Percentiles rank a stretch among this genome's conserved stretches.
Conservation (phyloP, 306 rosid species). For the Dalbergia oliveri region DNA sequence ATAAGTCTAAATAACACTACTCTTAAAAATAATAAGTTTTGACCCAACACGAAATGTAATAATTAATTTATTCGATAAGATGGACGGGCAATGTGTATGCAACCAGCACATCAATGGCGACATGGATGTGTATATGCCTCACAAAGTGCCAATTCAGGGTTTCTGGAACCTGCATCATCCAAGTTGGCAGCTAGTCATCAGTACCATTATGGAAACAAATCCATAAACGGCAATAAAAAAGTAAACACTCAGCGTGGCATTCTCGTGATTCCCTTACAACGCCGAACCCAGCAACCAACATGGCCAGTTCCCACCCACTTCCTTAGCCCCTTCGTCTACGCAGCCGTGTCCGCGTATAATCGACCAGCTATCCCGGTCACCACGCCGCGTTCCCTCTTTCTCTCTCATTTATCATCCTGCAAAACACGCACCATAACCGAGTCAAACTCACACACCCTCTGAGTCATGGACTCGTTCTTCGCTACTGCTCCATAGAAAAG, state of each 20-base stretch:
- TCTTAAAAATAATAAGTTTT: background rate
- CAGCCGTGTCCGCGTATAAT: constrained; percentile 39
- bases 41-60: background rate
- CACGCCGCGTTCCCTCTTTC: constrained; percentile 34
- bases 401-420: background rate
- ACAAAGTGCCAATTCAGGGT: background rate
- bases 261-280: constrained; percentile 13
- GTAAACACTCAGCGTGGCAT: background rate
- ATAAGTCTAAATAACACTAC: too few species aligned
- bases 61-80: background rate
- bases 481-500: constrained; percentile 39
- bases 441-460: background rate
- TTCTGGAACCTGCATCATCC: constrained; percentile 14
- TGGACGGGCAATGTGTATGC: background rate
- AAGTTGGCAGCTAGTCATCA: background rate
- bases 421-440: constrained; percentile 23
- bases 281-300: background rate
- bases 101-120: background rate
- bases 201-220: background rate
- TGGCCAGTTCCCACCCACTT: background rate
- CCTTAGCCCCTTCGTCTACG: background rate
- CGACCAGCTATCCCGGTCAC: constrained; percentile 49
- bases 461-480: constrained; percentile 42
- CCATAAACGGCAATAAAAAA: background rate
- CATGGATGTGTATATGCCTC: background rate